phyloP scores from a whole-genome alignment of 176 grass and related monocot genomes.

The Carex parvula region DNA sequence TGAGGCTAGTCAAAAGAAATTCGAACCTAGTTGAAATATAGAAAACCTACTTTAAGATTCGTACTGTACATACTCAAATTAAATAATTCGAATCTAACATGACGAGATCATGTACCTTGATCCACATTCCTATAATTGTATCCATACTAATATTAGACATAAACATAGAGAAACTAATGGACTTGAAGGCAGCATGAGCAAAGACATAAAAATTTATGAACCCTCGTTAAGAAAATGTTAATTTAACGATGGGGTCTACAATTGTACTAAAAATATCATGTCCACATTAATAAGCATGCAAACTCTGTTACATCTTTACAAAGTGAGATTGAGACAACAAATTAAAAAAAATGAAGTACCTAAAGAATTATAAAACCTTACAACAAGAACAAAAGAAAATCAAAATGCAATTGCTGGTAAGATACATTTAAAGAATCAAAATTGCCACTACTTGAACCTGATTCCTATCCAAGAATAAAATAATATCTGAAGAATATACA shows the following conservation, averaged over 20 bases:
- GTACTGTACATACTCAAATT: too few relatives aligned
- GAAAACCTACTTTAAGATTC: too few relatives aligned
- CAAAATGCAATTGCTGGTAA: neutral
- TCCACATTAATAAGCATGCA: conserved; percentile 1
- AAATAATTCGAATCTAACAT: too few relatives aligned
- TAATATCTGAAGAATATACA: conserved; percentile 23
- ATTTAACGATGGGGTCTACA: neutral
- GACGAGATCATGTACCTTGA: too few relatives aligned
- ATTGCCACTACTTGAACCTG: conserved; percentile 14
- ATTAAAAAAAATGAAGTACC: neutral
- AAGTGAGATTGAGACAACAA: neutral
- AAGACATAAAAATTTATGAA: neutral
- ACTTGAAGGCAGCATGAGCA: neutral
- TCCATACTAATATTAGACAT: too few relatives aligned
- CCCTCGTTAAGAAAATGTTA: neutral
- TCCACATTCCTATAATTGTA: too few relatives aligned
- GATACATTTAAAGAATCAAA: conserved; percentile 26
- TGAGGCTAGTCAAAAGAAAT: too few relatives aligned
- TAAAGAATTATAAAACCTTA: conserved; percentile 3
- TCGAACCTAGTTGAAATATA: too few relatives aligned
- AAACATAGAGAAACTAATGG: neutral
- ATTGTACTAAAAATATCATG: neutral
- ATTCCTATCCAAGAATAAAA: conserved; percentile 19
- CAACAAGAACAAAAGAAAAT: conserved; percentile 12
- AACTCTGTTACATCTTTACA: neutral